Evolutionary conservation across 345 rosid genomes (phyloP).

Genomic region (Combretum micranthum): DNA sequence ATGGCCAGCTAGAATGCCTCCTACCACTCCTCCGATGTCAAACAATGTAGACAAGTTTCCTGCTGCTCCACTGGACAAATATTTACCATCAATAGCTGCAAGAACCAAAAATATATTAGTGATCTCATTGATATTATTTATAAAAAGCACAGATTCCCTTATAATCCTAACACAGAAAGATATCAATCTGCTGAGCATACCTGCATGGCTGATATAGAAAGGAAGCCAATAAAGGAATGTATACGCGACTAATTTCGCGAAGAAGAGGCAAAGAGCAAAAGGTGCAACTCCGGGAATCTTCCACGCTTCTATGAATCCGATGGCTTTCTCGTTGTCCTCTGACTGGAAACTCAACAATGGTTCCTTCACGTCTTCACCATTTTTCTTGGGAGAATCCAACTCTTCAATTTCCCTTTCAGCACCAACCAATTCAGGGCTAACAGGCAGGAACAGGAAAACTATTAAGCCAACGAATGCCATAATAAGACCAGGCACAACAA

Average conservation of each 20-base stretch:
- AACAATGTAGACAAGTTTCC: slow-evolving; percentile 86
- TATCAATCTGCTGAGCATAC: slow-evolving; percentile 20
- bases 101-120: slow-evolving; percentile 1
- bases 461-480: slow-evolving; percentile 48
- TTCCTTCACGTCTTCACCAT: slow-evolving; percentile 29
- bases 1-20: slow-evolving; percentile 92
- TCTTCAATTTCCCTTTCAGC: slow-evolving; percentile 44
- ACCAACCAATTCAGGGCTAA: slow-evolving; percentile 69
- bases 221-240: slow-evolving; percentile 99
- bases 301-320: slow-evolving; percentile 92
- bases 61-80: slow-evolving; percentile 62
- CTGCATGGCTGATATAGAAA: slow-evolving; percentile 90
- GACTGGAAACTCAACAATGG: slow-evolving; percentile 45
- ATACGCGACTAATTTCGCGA: slow-evolving; percentile 88
- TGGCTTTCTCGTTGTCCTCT: slow-evolving; percentile 41
- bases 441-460: slow-evolving; percentile 66
- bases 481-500: slow-evolving; percentile 70
- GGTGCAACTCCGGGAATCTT: slow-evolving; percentile 94
- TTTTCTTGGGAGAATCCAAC: slow-evolving; percentile 41
- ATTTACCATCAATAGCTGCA: slow-evolving; percentile 83
- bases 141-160: no score
- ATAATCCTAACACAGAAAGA: no score
- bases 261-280: slow-evolving; percentile 91
- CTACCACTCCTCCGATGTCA: slow-evolving; percentile 90
- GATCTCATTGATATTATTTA: background rate